phyloP scores from a whole-genome alignment of 2,329 filamentous ascomycete species.

The Ramularia collo-cygni region DNA sequence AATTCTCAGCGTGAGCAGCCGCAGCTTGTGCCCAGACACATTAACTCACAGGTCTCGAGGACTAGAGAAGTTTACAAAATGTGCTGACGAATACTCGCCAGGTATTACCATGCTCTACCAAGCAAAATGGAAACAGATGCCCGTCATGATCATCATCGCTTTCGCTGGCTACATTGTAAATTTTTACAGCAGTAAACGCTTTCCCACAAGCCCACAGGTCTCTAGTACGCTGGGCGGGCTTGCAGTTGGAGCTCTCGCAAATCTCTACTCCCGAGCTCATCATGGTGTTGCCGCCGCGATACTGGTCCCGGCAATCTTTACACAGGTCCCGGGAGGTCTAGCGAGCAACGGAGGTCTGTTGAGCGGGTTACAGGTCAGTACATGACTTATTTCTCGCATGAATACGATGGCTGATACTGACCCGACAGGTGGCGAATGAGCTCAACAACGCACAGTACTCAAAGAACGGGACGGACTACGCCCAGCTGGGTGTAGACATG shows the following conservation, averaged over 20 bases:
- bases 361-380: slow-evolving; percentile 47
- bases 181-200: slow-evolving; percentile 60
- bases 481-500: slow-evolving; percentile 22
- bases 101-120: slow-evolving; percentile 68
- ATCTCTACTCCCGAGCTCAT: slow-evolving; percentile 59
- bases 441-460: slow-evolving; percentile 36
- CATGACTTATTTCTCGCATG: no score
- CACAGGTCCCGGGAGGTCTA: slow-evolving; percentile 8
- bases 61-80: no score
- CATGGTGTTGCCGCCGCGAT: slow-evolving; percentile 77
- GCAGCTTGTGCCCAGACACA: no score
- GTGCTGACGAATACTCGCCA: no score
- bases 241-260: slow-evolving; percentile 67
- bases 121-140: slow-evolving; percentile 69
- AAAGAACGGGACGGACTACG: slow-evolving; percentile 37
- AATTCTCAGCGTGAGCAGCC: no score
- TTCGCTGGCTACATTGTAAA: slow-evolving; percentile 68
- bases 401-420: no score
- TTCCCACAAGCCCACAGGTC: slow-evolving; percentile 64
- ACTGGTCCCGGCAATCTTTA: slow-evolving; percentile 79
- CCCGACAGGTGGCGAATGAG: slow-evolving; percentile 48
- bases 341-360: slow-evolving; percentile 8
- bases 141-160: slow-evolving; percentile 67
- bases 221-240: slow-evolving; percentile 71
- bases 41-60: no score